These are phyloP conservation scores for Chlorella vulgaris DNA, from an alignment of 139 green algal species.

Conservation along the genomic window DNA sequence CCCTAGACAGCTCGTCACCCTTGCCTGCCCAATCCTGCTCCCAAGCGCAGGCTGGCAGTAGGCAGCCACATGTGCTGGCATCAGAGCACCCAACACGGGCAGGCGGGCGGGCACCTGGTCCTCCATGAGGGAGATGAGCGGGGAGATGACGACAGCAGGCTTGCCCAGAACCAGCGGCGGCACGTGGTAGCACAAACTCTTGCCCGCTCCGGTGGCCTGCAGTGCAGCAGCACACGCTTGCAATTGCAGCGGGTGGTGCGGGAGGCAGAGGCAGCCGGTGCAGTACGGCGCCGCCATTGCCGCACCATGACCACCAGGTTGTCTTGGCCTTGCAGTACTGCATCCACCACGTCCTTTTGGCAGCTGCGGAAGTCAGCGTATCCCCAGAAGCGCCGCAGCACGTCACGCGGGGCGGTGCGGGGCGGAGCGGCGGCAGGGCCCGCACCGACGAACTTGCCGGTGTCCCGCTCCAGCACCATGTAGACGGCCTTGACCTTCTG, in stretches of 20 bases:
- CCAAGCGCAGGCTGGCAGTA: too few relatives aligned
- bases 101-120: constrained; percentile 42
- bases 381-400: constrained; percentile 23
- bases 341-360: constrained; percentile 44
- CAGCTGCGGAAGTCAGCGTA: constrained; percentile 13
- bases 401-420: too few relatives aligned
- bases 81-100: neutral
- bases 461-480: too few relatives aligned
- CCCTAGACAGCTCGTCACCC: too few relatives aligned
- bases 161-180: constrained; percentile 49
- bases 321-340: constrained; percentile 27
- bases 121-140: constrained; percentile 58
- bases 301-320: constrained; percentile 48
- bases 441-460: too few relatives aligned
- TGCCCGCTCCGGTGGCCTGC: constrained; percentile 49
- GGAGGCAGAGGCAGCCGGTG: neutral
- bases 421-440: too few relatives aligned
- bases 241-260: too few relatives aligned
- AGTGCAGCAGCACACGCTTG: neutral
- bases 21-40: too few relatives aligned
- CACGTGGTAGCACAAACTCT: constrained; percentile 59
- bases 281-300: neutral
- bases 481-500: too few relatives aligned
- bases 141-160: constrained; percentile 48
- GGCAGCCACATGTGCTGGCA: neutral